A percentile compares a stretch with the other conserved stretches of the same genome.
Evolutionary conservation across 805 yeast species (phyloP).

Genomic region (Yarrowia bubula): DNA sequence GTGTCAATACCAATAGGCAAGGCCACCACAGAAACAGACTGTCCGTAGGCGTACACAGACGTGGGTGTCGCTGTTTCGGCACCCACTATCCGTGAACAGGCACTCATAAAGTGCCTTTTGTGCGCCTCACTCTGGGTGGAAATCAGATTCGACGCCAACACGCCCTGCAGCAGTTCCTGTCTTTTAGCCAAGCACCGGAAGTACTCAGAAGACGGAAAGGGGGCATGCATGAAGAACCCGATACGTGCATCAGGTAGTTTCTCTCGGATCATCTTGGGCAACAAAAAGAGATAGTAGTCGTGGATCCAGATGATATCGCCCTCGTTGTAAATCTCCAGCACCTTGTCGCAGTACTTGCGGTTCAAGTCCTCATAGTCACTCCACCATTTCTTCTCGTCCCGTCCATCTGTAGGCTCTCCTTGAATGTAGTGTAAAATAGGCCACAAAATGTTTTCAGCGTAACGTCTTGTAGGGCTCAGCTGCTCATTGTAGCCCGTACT

Average conservation of each 20-base stretch:
- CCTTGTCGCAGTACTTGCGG: slow-evolving; percentile 81
- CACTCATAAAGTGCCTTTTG: slow-evolving; percentile 85
- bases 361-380: slow-evolving; percentile 85
- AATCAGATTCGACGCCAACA: slow-evolving; percentile 83
- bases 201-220: slow-evolving; percentile 95
- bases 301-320: slow-evolving; percentile 94
- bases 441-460: slow-evolving; percentile 90
- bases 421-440: slow-evolving; percentile 93
- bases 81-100: slow-evolving; percentile 85
- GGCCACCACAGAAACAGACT: slow-evolving; percentile 67
- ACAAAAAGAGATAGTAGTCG: slow-evolving; percentile 76
- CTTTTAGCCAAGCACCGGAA: slow-evolving; percentile 87
- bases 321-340: slow-evolving; percentile 67
- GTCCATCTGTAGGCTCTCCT: slow-evolving; percentile 66
- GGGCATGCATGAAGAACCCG: slow-evolving; percentile 79
- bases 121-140: slow-evolving; percentile 85
- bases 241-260: slow-evolving; percentile 68
- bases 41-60: slow-evolving; percentile 69
- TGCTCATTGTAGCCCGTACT: slow-evolving; percentile 48
- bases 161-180: slow-evolving; percentile 80
- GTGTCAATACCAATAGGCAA: slow-evolving; percentile 91
- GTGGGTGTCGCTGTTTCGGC: slow-evolving; percentile 51
- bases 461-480: slow-evolving; percentile 80
- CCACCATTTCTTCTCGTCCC: slow-evolving; percentile 76
- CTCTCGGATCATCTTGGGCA: slow-evolving; percentile 82